These are phyloP conservation scores for Chenopodium album DNA, from an alignment of 148 eudicot genomes.

Conservation along the genomic window DNA sequence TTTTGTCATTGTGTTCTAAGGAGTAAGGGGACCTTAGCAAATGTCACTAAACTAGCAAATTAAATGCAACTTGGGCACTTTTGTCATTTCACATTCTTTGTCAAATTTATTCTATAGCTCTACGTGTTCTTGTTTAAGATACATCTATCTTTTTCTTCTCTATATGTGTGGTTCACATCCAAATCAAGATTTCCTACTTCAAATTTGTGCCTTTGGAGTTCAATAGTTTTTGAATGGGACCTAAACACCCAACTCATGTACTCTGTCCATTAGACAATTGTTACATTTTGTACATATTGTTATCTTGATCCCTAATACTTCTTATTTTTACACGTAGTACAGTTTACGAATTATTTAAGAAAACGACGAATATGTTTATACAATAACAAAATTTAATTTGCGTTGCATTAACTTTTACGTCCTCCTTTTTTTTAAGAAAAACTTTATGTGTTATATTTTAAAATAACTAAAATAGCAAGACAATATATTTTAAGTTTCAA, in stretches of 20 bases:
- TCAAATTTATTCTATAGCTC: neutral
- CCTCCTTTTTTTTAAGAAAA: no score
- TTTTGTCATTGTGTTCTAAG: neutral
- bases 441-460: no score
- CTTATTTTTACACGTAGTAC: no score
- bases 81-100: neutral
- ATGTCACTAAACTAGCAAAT: neutral
- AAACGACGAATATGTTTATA: no score
- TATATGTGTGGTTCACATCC: conserved; percentile 4
- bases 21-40: neutral
- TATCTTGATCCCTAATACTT: no score
- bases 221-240: neutral
- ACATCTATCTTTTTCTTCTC: neutral
- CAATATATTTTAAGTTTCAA: no score
- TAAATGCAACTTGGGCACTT: neutral
- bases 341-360: no score
- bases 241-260: neutral
- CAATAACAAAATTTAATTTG: no score
- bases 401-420: no score
- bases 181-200: neutral
- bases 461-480: no score
- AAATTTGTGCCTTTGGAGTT: neutral
- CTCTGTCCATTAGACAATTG: no score
- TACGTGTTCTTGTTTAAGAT: conserved; percentile 4
- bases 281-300: no score